Conservation (phyloP, 1,284 basidiomycete species). For the Sporisorium graminicola region DNA sequence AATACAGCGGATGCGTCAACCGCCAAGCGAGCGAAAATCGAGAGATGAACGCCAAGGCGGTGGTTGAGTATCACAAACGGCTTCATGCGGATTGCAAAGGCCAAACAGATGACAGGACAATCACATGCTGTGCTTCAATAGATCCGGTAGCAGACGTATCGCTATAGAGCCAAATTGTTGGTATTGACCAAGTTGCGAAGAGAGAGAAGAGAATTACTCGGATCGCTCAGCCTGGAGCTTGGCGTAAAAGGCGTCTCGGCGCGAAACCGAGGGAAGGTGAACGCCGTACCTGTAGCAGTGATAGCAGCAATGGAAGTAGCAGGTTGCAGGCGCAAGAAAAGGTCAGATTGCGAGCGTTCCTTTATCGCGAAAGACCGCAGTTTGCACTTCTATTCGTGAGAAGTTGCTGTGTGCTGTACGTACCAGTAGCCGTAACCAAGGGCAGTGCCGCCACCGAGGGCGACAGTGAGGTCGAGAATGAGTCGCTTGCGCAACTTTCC, state of each 20-base stretch:
- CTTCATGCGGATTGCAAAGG: constrained; percentile 14
- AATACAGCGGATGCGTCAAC: background rate
- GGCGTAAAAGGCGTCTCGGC: constrained; percentile 64
- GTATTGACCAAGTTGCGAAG: background rate
- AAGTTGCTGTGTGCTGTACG: constrained; percentile 6
- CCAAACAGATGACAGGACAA: background rate
- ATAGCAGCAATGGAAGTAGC: background rate
- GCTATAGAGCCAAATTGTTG: background rate
- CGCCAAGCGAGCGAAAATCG: background rate
- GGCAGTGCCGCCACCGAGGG: constrained; percentile 62
- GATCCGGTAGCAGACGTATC: background rate
- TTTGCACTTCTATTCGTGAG: background rate
- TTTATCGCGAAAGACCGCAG: background rate
- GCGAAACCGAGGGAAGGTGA: constrained; percentile 62
- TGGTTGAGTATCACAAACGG: constrained; percentile 8
- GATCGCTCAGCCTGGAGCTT: constrained; percentile 61
- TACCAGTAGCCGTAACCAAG: constrained; percentile 67
- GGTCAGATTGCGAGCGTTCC: background rate
- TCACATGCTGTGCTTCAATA: background rate
- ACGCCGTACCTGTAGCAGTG: constrained; percentile 60
- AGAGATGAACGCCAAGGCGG: background rate
- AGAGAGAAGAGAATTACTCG: constrained; percentile 35
- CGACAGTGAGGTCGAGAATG: constrained; percentile 65
- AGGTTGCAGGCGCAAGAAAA: background rate
- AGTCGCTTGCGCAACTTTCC: constrained; percentile 68